Conservation (phyloP, 2,329 filamentous ascomycete genomes). For the Monosporascus ibericus region DNA sequence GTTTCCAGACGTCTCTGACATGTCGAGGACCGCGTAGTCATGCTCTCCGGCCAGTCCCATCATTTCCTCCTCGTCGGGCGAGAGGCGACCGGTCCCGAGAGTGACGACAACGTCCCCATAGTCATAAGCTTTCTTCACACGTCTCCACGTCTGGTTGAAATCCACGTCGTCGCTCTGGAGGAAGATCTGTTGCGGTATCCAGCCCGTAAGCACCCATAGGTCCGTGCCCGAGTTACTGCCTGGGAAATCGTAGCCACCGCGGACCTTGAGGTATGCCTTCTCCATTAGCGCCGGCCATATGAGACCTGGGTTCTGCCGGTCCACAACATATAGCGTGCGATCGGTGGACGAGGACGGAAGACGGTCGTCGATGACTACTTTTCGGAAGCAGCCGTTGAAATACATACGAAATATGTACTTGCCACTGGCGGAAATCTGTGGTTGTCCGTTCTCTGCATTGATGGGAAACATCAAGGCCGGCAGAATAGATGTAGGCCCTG, state of each 20-base stretch:
- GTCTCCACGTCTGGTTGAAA: conserved; percentile 68
- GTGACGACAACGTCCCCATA: conserved; percentile 81
- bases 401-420: conserved; percentile 91
- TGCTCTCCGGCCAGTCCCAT: conserved; percentile 84
- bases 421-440: conserved; percentile 66
- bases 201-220: conserved; percentile 85
- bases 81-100: conserved; percentile 80
- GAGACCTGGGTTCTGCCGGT: conserved; percentile 72
- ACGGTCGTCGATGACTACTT: conserved; percentile 82
- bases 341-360: conserved; percentile 71
- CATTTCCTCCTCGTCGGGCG: conserved; percentile 67
- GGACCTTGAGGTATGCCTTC: conserved; percentile 92
- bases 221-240: conserved; percentile 97
- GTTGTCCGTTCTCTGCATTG: conserved; percentile 49
- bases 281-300: conserved; percentile 91
- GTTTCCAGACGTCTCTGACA: conserved; percentile 56
- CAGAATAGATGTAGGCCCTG: conserved; percentile 64
- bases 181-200: conserved; percentile 95
- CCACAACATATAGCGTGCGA: conserved; percentile 78
- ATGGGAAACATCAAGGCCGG: conserved; percentile 71
- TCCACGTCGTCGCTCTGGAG: conserved; percentile 80
- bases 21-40: conserved; percentile 84
- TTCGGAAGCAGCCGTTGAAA: conserved; percentile 90
- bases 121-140: conserved; percentile 68
- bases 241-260: conserved; percentile 95